phyloP scores from a whole-genome alignment of 2,329 filamentous ascomycete species.

The Aspergillus ochraceoroseus region DNA sequence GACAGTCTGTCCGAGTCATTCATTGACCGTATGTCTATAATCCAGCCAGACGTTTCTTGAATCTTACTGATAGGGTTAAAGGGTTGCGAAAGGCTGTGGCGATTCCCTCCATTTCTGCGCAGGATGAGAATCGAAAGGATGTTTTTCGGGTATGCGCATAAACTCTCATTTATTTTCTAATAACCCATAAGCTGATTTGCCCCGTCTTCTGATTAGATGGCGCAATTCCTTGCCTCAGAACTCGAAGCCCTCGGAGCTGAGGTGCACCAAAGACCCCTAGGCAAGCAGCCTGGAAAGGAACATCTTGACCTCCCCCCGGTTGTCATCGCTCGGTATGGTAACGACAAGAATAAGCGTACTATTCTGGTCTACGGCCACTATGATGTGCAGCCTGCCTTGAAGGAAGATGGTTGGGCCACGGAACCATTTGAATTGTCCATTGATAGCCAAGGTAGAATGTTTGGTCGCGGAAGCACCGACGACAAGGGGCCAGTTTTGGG shows the following conservation, averaged over 20 bases:
- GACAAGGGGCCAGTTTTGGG: constrained; percentile 97
- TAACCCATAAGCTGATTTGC: constrained; percentile 1
- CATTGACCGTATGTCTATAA: constrained; percentile 62
- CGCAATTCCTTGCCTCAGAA: constrained; percentile 78
- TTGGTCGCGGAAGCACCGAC: constrained; percentile 88
- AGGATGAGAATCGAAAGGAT: constrained; percentile 81
- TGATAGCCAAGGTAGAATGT: constrained; percentile 91
- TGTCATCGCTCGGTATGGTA: constrained; percentile 85
- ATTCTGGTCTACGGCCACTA: constrained; percentile 98
- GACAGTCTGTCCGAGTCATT: constrained; percentile 73
- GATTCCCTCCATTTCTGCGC: constrained; percentile 91
- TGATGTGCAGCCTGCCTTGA: constrained; percentile 91
- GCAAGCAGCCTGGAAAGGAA: constrained; percentile 87
- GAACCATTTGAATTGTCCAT: constrained; percentile 87
- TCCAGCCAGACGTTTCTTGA: neutral
- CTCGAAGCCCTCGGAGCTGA: constrained; percentile 77
- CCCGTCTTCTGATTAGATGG: constrained; percentile 58
- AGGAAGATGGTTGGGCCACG: constrained; percentile 91
- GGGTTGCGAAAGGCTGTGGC: constrained; percentile 81
- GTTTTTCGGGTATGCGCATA: constrained; percentile 65
- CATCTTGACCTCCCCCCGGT: constrained; percentile 88
- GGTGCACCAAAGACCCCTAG: constrained; percentile 79
- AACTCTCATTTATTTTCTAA: neutral
- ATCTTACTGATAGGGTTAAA: constrained; percentile 20
- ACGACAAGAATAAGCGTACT: constrained; percentile 85